Conservation (phyloP, 208 protist genomes). For the Wallacemonas sp. region DNA sequence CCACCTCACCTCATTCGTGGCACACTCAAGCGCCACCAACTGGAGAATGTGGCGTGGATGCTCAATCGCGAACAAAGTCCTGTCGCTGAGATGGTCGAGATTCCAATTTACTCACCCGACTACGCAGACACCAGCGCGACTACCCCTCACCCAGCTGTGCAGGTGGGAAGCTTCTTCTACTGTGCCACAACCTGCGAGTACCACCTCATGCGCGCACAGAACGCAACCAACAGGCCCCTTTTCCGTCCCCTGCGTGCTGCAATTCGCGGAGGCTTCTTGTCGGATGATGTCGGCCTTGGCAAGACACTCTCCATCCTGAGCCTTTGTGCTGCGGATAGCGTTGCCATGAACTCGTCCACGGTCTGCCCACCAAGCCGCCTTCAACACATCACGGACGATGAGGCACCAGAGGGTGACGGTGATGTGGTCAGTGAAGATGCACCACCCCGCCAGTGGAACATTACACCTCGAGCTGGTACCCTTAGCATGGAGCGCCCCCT, state of each 20-base stretch:
- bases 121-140: no score
- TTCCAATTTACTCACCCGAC: slow-evolving; percentile 20
- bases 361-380: no score
- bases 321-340: slow-evolving; percentile 33
- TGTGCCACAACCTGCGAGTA: slow-evolving; percentile 24
- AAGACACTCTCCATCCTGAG: slow-evolving; percentile 64
- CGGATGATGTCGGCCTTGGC: slow-evolving; percentile 69
- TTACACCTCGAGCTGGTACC: background rate
- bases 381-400: no score
- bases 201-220: background rate
- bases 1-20: slow-evolving; percentile 34
- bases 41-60: slow-evolving; percentile 49
- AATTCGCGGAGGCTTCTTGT: slow-evolving; percentile 48
- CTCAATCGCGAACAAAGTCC: slow-evolving; percentile 30
- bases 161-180: slow-evolving; percentile 33
- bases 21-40: slow-evolving; percentile 43
- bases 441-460: background rate
- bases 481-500: background rate
- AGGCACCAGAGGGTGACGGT: no score
- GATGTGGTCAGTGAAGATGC: no score
- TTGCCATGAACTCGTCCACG: no score
- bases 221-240: background rate
- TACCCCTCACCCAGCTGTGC: no score
- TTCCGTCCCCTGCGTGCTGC: background rate
- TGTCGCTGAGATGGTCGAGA: slow-evolving; percentile 31